Percentiles rank a stretch among this genome's conserved stretches.
Conservation (phyloP, 2,329 filamentous ascomycete species). For the Tolypocladium album region DNA sequence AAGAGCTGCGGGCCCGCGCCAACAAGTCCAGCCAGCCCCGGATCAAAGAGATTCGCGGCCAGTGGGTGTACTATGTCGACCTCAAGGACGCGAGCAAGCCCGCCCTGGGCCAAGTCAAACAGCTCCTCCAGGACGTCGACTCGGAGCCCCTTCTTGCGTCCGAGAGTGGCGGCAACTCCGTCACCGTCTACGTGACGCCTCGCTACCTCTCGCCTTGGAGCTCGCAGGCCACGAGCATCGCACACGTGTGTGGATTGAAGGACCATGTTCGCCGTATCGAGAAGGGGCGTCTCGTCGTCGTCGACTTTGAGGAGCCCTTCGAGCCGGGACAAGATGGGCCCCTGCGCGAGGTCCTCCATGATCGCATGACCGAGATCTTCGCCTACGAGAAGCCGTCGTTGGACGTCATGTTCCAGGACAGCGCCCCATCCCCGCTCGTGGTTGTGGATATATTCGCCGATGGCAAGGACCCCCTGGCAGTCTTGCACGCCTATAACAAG, state of each 20-base stretch:
- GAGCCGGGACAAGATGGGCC: conserved; percentile 36
- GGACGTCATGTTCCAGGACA: conserved; percentile 68
- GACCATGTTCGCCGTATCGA: conserved; percentile 67
- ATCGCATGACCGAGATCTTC: conserved; percentile 92
- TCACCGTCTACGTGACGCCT: conserved; percentile 64
- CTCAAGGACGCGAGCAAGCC: conserved; percentile 34
- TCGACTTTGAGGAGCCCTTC: conserved; percentile 42
- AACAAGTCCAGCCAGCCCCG: conserved; percentile 30
- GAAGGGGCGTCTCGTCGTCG: conserved; percentile 68
- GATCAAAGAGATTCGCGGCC: conserved; percentile 38
- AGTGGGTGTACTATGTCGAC: conserved; percentile 58
- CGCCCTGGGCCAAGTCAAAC: conserved; percentile 34
- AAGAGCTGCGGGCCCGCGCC: conserved; percentile 33
- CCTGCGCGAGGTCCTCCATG: conserved; percentile 65
- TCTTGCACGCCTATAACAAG: conserved; percentile 74
- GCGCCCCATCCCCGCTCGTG: conserved; percentile 49
- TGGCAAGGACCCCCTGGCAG: conserved; percentile 53
- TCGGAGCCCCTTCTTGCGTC: conserved; percentile 14
- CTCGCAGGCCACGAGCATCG: conserved; percentile 89
- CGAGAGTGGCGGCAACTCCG: conserved; percentile 30
- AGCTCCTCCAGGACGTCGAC: conserved; percentile 32
- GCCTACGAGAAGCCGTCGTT: conserved; percentile 57
- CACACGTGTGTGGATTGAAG: conserved; percentile 78
- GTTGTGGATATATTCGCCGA: conserved; percentile 64
- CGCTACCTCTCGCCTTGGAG: conserved; percentile 94